Evolutionary conservation across 805 yeast genomes (phyloP), one percentile per base, ranked within the genome.

Genomic region (Cyberlindnera xylosilytica): DNA sequence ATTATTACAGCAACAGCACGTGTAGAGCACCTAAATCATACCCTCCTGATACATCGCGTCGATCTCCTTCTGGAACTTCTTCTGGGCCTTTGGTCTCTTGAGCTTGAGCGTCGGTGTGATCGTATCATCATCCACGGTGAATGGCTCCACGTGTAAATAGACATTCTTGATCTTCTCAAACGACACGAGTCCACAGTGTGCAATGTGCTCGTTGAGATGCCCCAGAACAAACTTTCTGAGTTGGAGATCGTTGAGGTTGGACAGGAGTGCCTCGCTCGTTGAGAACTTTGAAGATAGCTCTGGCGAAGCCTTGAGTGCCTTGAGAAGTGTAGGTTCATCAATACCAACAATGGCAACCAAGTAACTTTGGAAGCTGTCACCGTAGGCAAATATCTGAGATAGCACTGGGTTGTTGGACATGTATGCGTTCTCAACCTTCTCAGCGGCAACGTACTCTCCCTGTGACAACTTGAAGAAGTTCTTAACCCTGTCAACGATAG

Each of bases 391-490:
- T 11, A 77, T 54, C 61, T 82, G 88, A 4, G 72, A 56, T 15
- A 79, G 56, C 22, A 68, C 60, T 2, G 83, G 72, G 51, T 75
- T 72, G 20, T 69, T 64, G 0, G 83, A 68, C 27, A 79, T 58
- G 58, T 83, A 83, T 13, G 66, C 62, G 54, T 79, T 81, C 57
- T 84, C 91, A 51, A 84, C 77, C 61, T 77, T 81, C 55, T 84
- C 93, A 16, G 88, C 86, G 1, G 88, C 83, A 41, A 84, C 75
- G 60, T 83, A 84, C 62, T 78, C 82, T 36, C 83, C 83, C 57
- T 78, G 83, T 3, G 81, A 68, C 41, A 78, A 58, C 51, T 84
- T 84, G 70, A 83, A 84, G 65, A 84, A 83, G 64, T 84, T 85
- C 68, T 84, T 84, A 29, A 84, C 88, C 47, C 93, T 70, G 56